phyloP scores from a whole-genome alignment of 495 filamentous ascomycete species.

The Podospora didyma region DNA sequence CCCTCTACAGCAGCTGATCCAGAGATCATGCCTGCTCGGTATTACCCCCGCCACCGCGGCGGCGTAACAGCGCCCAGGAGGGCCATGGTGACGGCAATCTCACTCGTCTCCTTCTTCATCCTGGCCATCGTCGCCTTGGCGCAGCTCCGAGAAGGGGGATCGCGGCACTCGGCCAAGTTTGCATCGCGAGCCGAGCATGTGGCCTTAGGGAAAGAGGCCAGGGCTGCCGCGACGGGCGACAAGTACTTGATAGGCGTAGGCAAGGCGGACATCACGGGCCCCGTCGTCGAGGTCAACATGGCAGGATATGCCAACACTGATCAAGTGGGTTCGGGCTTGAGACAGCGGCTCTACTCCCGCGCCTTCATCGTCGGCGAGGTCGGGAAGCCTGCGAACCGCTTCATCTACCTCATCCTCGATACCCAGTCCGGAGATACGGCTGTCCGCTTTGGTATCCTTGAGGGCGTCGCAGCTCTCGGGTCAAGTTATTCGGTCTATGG shows the following conservation, averaged over 20 bases:
- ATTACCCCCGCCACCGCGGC: not conserved
- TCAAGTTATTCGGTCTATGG: constrained; percentile 56
- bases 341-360: constrained; percentile 81
- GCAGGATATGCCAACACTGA: constrained; percentile 71
- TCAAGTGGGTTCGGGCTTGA: constrained; percentile 78
- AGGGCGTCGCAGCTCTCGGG: constrained; percentile 61
- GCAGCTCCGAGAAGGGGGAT: constrained; percentile 1
- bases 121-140: constrained; percentile 17
- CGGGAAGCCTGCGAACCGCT: constrained; percentile 63
- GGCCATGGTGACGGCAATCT: constrained; percentile 8
- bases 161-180: not conserved
- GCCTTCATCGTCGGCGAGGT: constrained; percentile 84
- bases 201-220: constrained; percentile 11
- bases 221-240: constrained; percentile 36
- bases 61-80: not conserved
- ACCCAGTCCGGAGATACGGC: constrained; percentile 83
- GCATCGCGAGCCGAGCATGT: not conserved
- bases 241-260: constrained; percentile 81
- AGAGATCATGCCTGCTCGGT: not conserved
- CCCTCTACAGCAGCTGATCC: not conserved
- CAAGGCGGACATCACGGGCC: constrained; percentile 93
- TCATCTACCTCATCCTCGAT: constrained; percentile 85
- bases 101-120: constrained; percentile 18
- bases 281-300: constrained; percentile 50
- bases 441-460: constrained; percentile 75